These are phyloP conservation scores for Zopfochytrium polystomum DNA, from an alignment of 371 early-diverging fungal genomes.

Conservation along the genomic window DNA sequence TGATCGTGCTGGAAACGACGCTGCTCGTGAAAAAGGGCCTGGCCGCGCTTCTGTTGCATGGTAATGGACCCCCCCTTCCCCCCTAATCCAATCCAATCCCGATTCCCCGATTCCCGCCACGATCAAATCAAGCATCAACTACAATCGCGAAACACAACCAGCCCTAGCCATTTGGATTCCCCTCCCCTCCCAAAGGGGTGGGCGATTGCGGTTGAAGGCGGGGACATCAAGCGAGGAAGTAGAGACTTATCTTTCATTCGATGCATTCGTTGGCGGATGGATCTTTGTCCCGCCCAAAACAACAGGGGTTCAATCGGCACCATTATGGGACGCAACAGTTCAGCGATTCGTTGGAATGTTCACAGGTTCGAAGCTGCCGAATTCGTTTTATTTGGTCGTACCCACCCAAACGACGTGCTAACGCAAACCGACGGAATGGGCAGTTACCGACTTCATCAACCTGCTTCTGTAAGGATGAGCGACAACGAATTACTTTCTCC, in stretches of 20 bases:
- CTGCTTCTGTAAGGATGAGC: constrained; percentile 68
- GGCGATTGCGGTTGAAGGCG: background rate
- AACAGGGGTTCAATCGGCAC: constrained; percentile 85
- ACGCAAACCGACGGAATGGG: too few species aligned
- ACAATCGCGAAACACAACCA: background rate
- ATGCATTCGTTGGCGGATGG: background rate
- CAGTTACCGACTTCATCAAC: constrained; percentile 85
- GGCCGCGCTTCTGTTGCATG: constrained; percentile 87
- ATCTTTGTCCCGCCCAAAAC: background rate
- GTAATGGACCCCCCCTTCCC: constrained; percentile 41
- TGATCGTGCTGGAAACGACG: constrained; percentile 87
- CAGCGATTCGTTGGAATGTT: constrained; percentile 88
- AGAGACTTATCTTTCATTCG: background rate
- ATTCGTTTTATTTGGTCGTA: constrained; percentile 2
- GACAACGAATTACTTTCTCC: background rate
- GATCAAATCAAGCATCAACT: background rate
- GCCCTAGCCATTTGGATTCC: background rate
- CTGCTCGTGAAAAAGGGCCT: constrained; percentile 90
- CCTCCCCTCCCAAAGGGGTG: constrained; percentile 3
- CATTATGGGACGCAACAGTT: constrained; percentile 79
- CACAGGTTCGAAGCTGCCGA: constrained; percentile 49
- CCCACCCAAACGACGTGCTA: background rate
- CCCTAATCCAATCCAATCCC: background rate
- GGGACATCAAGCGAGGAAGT: background rate
- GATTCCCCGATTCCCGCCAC: background rate